Evolutionary conservation across 352 stramenopile species (phyloP), one percentile per base, ranked within the genome.

Genomic region (Globisporangium uncinulatum): DNA sequence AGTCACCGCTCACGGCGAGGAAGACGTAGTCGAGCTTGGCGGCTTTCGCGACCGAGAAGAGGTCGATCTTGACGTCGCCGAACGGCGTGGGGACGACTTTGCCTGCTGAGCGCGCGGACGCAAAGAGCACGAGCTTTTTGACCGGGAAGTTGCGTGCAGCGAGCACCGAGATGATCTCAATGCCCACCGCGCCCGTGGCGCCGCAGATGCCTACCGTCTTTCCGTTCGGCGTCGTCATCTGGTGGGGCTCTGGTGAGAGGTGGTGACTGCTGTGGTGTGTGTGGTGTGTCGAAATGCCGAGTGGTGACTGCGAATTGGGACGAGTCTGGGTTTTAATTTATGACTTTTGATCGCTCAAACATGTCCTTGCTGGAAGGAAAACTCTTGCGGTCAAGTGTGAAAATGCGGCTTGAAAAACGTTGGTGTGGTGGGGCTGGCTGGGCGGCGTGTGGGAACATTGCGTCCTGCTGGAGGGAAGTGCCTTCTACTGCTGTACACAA

Each of bases 21-120:
- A 99, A 99, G 7, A 99, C 87, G 46, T 98, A 96, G 76, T 99
- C 95, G 51, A 97, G 91, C 66, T 96, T 89, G 47, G 83, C 67
- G 7, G 92, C 94, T 36, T 87, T 86, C 37, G 94, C 88, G n/a
- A 98, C 77, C 21, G 81, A 89, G 75, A 99, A 99, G 36, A 98
- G 69, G 73, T 98, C 89, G 63, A 99, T 96, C n/a, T 74, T 82
- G 45, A 99, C 68, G 19, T 95, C 76, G 11, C 96, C 96, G 63
- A 97, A 98, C 21, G 86, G 79, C 34, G 85, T 97, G 11, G 80
- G 59, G 17, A 98, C 81, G 34, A 75, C 83, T 56, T 94, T 97
- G 54, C 97, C 96, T 6, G 95, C 94, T 37, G 87, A 98, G 39
- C 95, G 88, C 59, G 79, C 82, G 15, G 89, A 98, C 56, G 96